Base-by-base conservation (phyloP, 208 protist species). In the Herpetomonas tarakana region DNA sequence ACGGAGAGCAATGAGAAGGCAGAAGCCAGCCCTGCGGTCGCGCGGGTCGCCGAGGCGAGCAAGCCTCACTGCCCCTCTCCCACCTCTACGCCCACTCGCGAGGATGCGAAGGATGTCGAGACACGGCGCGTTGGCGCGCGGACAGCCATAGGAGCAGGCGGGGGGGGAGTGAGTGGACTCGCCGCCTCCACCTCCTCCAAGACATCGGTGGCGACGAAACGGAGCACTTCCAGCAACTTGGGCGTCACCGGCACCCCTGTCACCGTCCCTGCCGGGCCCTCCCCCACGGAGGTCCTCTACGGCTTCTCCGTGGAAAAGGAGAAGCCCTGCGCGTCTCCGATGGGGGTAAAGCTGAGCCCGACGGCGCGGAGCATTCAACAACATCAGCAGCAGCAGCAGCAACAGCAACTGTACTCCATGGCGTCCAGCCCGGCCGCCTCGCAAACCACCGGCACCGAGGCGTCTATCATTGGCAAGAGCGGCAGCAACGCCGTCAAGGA, bases 241-340 rank as follows among this genome's bases (percentile, higher is more conserved):
- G n/a, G n/a, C n/a, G n/a, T n/a, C n/a, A 41, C 35, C 35, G 35
- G 6, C 14, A 6, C 35, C 9, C 9, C 35, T 18, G 35, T 41
- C 35, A 41, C 6, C 35, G 6, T 41, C 6, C 35, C 35, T 14
- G 35, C 14, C 6, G 35, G 35, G 14, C 35, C 35, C 35, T 64
- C 47, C 24, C 11, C 47, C 26, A 54, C 57, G 12, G 27, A 65
- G 50, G 46, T 58, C 22, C 35, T 65, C 16, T 71, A 64, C 44
- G 56, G 57, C 51, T n/a, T 65, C 35, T 41, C 35, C 14, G 35
- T 41, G 35, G 35, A 41, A 41, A 41, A 41, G 35, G 35, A 41
- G 35, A 41, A 41, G 35, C 35, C 35, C 14, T 41, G 9, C 14
- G 35, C 35, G 9, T 41, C 35, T 14, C 35, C 35, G 9, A 41